A percentile compares a stretch with the other conserved stretches of the same genome.
phyloP scores from a whole-genome alignment of 163 green algal species.

The Chlamydomonas reinhardtii region DNA sequence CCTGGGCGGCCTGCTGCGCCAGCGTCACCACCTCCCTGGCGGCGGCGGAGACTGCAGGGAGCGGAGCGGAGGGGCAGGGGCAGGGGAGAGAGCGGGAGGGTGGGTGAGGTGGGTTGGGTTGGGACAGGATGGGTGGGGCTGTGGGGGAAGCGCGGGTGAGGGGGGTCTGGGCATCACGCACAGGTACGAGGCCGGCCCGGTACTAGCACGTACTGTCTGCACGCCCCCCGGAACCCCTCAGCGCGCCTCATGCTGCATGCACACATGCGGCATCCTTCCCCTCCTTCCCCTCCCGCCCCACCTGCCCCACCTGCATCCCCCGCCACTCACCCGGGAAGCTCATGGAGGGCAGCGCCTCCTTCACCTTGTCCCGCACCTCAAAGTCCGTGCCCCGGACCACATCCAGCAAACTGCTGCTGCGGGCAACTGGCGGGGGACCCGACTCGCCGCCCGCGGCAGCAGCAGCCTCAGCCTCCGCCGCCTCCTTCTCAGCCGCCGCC shows the following conservation, averaged over 20 bases:
- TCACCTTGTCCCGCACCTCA: slow-evolving; percentile 24
- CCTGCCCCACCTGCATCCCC: not conserved
- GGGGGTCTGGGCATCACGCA: too few relatives aligned
- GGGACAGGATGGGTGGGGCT: not conserved
- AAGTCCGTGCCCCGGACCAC: slow-evolving; percentile 16
- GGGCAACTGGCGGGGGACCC: not conserved
- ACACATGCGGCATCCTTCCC: too few relatives aligned
- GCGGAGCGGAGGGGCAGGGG: not conserved
- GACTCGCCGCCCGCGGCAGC: too few relatives aligned
- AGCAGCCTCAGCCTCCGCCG: not conserved
- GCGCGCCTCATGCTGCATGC: too few relatives aligned
- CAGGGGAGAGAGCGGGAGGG: too few relatives aligned
- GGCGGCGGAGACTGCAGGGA: slow-evolving; percentile 31
- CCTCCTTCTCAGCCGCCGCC: not conserved
- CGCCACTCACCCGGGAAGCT: slow-evolving; percentile 18
- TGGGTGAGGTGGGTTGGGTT: not conserved
- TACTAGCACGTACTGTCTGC: too few relatives aligned
- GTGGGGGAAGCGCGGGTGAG: too few relatives aligned
- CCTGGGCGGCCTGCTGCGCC: slow-evolving; percentile 7
- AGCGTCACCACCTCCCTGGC: slow-evolving; percentile 32
- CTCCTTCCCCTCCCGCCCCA: not conserved
- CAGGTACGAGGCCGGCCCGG: too few relatives aligned
- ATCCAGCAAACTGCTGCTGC: not conserved
- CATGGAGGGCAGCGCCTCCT: slow-evolving; percentile 23
- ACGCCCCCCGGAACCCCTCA: too few relatives aligned